Evolutionary conservation across 2,329 filamentous ascomycete genomes (phyloP).

Genomic region (Bipolaris zeicola): DNA sequence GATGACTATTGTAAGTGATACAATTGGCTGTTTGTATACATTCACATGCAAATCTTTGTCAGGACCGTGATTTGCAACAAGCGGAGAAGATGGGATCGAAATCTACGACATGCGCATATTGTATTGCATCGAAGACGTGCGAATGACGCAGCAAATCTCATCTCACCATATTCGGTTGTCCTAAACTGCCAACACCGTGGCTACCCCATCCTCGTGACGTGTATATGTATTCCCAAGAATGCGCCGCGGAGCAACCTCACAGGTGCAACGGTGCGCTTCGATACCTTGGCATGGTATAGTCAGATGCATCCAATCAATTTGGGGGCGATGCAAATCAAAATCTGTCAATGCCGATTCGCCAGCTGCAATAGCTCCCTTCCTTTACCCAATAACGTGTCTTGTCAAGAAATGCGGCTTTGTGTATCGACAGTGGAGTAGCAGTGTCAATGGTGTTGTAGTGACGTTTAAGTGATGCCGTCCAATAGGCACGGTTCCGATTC

Average conservation of each 20-base stretch:
- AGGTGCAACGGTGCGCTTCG: neutral
- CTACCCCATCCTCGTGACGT: neutral
- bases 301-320: neutral
- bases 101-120: neutral
- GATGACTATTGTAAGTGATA: no score
- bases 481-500: neutral
- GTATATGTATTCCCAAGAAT: neutral
- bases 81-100: neutral
- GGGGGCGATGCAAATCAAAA: neutral
- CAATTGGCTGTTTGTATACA: no score
- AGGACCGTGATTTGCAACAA: neutral
- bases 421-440: neutral
- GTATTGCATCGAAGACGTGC: neutral
- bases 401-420: neutral
- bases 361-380: no score
- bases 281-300: neutral
- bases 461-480: constrained; percentile 1
- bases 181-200: neutral
- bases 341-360: neutral
- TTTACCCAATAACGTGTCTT: neutral
- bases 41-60: no score
- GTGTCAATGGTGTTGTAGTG: neutral
- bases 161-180: neutral
- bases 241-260: neutral
- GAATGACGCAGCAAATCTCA: neutral